Evolutionary conservation across 305 asterid genomes (phyloP).

Genomic region (Fraxinus baroniana): DNA sequence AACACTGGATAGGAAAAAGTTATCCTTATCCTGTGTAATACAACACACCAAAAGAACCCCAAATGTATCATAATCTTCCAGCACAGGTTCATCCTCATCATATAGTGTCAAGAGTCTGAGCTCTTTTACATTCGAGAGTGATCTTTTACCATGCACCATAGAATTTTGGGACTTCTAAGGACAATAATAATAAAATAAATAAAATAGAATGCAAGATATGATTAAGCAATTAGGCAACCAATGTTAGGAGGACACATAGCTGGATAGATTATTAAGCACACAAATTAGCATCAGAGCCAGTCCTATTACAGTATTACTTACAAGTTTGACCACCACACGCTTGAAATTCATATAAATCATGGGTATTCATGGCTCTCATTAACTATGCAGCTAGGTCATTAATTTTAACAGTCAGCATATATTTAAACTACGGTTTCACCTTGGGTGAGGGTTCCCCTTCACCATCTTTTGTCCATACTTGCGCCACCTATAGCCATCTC

Average conservation of each 20-base stretch:
- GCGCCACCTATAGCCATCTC: conserved; percentile 92
- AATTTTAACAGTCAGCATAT: conserved; percentile 14
- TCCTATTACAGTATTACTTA: background rate
- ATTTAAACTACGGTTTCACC: conserved; percentile 39
- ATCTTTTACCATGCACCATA: background rate
- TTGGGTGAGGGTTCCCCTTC: conserved; percentile 91
- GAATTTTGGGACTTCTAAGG: background rate
- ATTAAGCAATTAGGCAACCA: background rate
- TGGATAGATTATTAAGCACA: background rate
- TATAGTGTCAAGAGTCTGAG: background rate
- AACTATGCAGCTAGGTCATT: conserved; percentile 7
- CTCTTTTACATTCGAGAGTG: background rate
- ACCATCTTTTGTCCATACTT: conserved; percentile 94
- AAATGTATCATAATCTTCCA: background rate
- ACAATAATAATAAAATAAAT: background rate
- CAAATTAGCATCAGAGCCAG: background rate
- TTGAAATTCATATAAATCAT: conserved; percentile 8
- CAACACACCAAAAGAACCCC: background rate
- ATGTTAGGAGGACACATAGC: background rate
- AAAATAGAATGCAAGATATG: background rate
- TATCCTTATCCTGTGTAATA: background rate
- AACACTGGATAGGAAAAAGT: background rate
- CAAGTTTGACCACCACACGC: conserved; percentile 5
- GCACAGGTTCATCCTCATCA: background rate
- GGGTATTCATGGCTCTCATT: conserved; percentile 14